Evolutionary conservation across 768 basidiomycete genomes (phyloP), one percentile per base, ranked within the genome.

Genomic region (Mycena galopus): DNA sequence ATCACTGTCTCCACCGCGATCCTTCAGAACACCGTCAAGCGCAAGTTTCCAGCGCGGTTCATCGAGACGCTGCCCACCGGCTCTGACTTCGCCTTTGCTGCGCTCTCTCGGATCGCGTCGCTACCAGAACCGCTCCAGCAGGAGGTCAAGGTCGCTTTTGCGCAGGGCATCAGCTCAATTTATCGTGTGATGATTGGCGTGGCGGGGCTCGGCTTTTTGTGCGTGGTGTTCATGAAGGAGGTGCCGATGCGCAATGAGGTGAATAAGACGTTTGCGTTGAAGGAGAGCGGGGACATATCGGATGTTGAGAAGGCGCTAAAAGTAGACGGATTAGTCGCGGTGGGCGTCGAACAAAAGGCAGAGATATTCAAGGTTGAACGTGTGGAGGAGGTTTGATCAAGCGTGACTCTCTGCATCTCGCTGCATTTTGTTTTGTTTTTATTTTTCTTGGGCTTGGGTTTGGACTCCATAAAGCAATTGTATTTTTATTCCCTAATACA

Each of bases 1-100:
- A 63, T 63, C 47, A 50, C 44, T 32, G 51, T 50, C 32, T 63
- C 62, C 47, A 47, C 62, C 30, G 44, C 62, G 21, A 63, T 63
- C 32, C 62, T 63, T 14, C 62, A 63, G 25, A 63, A 63, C 47
- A 50, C 47, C 47, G 62, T 63, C 47, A 63, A 63, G 47, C 44
- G 47, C 47, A 8, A 33, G n/a, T 51, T 63, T 21, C 62, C 62
- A 2, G 62, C 62, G 27, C 47, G n/a, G 7, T 63, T 63, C 62
- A 50, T 63, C 30, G 14, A 51, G 32, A 4, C 32, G 44, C 62
- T 63, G 29, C 62, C 62, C 19, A 2, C 62, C 21, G 44, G 47
- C 23, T 62, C 60, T 12, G 44, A 63, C 21, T 63, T 63, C 21
- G 62, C 47, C 11, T 63, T 63, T 23, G 62, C 62, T 23, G 47